phyloP scores from a whole-genome alignment of 2,329 filamentous ascomycete genomes.

The Alternaria sp. region DNA sequence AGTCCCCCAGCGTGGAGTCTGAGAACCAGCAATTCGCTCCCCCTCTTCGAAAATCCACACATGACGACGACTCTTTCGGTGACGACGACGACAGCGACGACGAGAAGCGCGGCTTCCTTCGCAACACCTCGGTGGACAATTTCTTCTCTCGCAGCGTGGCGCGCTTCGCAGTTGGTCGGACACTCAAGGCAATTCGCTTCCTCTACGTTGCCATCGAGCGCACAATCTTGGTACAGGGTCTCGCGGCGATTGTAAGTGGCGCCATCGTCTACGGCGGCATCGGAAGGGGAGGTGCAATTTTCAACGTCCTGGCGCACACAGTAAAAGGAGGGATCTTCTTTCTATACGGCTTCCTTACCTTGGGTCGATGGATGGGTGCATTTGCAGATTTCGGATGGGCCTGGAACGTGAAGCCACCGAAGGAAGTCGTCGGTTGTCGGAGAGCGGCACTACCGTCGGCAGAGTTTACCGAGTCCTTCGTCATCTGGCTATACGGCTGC shows the following conservation, averaged over 20 bases:
- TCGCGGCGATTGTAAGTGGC: constrained; percentile 73
- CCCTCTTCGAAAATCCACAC: constrained; percentile 45
- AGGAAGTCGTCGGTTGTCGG: constrained; percentile 65
- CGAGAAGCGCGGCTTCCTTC: constrained; percentile 55
- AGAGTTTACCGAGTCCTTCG: constrained; percentile 86
- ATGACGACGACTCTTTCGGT: constrained; percentile 54
- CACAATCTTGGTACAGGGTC: constrained; percentile 78
- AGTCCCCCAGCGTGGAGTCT: constrained; percentile 64
- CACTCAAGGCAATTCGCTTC: constrained; percentile 64
- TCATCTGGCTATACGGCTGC: constrained; percentile 88
- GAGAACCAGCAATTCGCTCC: constrained; percentile 45
- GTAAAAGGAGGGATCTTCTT: constrained; percentile 96
- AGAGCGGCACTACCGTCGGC: constrained; percentile 70
- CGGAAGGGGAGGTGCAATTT: constrained; percentile 73
- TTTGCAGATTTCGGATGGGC: constrained; percentile 94
- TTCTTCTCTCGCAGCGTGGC: constrained; percentile 63
- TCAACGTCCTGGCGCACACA: constrained; percentile 89
- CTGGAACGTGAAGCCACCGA: constrained; percentile 81
- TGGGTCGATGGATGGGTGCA: constrained; percentile 88
- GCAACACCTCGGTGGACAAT: constrained; percentile 54
- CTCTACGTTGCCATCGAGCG: constrained; percentile 75
- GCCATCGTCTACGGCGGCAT: constrained; percentile 80
- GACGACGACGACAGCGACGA: constrained; percentile 54
- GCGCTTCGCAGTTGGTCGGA: constrained; percentile 59
- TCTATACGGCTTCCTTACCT: constrained; percentile 85